These are phyloP conservation scores for Pythium guiyangense DNA, from an alignment of 352 stramenopile genomes.

Conservation along the genomic window DNA sequence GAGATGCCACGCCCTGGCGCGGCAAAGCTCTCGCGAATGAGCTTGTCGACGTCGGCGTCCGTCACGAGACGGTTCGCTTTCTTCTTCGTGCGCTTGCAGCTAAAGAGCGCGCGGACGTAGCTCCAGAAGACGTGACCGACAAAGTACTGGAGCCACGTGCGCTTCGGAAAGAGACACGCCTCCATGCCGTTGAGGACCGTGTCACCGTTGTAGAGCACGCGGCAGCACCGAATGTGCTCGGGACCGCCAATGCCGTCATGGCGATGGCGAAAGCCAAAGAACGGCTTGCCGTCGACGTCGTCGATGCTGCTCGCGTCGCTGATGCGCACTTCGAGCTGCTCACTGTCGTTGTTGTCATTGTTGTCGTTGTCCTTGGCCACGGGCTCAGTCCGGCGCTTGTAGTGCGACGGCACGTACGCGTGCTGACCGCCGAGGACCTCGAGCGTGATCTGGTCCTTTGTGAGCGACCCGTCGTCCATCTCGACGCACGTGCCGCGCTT, in stretches of 20 bases:
- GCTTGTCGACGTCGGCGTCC: conserved; percentile 56
- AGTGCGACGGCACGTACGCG: conserved; percentile 13
- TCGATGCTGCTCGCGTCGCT: conserved; percentile 29
- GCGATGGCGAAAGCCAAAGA: conserved; percentile 51
- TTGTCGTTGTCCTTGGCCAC: neutral
- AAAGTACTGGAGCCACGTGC: conserved; percentile 60
- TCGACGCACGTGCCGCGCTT: conserved; percentile 55
- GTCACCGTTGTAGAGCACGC: conserved; percentile 72
- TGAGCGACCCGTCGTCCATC: conserved; percentile 74
- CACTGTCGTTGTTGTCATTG: conserved; percentile 10
- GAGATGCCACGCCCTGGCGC: conserved; percentile 62
- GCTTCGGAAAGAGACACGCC: conserved; percentile 46
- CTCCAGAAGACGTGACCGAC: conserved; percentile 46
- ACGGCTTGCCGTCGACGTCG: neutral
- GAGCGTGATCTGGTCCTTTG: conserved; percentile 74
- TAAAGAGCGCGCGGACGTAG: conserved; percentile 34
- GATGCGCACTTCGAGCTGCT: conserved; percentile 37
- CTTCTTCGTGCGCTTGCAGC: conserved; percentile 39
- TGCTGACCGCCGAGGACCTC: conserved; percentile 63
- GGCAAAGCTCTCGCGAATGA: conserved; percentile 59
- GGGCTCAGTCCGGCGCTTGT: conserved; percentile 17
- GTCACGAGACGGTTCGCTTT: conserved; percentile 47
- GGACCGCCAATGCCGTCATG: conserved; percentile 39
- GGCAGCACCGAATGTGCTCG: conserved; percentile 62
- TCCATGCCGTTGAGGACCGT: conserved; percentile 65